phyloP scores from a whole-genome alignment of 805 yeast species.

The Starmerella sp. region DNA sequence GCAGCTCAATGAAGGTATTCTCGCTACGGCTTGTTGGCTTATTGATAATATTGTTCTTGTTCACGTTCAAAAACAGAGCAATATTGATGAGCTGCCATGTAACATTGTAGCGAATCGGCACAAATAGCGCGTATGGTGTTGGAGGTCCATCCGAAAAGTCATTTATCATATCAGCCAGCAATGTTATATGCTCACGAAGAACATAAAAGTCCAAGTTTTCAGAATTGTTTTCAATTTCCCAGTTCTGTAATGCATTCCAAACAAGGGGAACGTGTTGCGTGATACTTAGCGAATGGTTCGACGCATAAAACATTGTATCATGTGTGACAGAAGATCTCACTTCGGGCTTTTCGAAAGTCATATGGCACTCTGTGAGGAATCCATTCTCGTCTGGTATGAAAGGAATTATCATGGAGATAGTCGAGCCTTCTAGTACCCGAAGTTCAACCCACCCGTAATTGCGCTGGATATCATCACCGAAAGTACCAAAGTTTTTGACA shows the following conservation, averaged over 20 bases:
- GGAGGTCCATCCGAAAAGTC: slow-evolving; percentile 65
- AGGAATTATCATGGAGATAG: slow-evolving; percentile 33
- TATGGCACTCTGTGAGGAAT: slow-evolving; percentile 38
- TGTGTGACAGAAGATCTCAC: slow-evolving; percentile 80
- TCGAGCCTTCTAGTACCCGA: slow-evolving; percentile 45
- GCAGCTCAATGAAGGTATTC: slow-evolving; percentile 64
- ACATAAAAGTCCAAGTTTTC: slow-evolving; percentile 48
- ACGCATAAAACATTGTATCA: slow-evolving; percentile 58
- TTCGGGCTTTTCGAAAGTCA: slow-evolving; percentile 45
- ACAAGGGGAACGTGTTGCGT: slow-evolving; percentile 58
- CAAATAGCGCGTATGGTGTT: slow-evolving; percentile 60
- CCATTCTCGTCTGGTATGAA: slow-evolving; percentile 39
- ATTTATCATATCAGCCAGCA: slow-evolving; percentile 56
- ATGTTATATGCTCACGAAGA: slow-evolving; percentile 68
- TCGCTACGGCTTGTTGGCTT: slow-evolving; percentile 77
- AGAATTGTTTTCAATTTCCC: slow-evolving; percentile 51
- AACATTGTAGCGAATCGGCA: slow-evolving; percentile 56
- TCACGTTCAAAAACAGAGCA: slow-evolving; percentile 61
- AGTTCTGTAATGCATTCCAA: slow-evolving; percentile 71
- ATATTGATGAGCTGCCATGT: slow-evolving; percentile 50
- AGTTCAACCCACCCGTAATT: slow-evolving; percentile 92
- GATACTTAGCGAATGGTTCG: slow-evolving; percentile 43
- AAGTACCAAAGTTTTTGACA: background rate
- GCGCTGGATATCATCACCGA: slow-evolving; percentile 28
- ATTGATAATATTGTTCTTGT: slow-evolving; percentile 78